Conservation (phyloP, 2,329 filamentous ascomycete genomes). For the Colletotrichum horii region DNA sequence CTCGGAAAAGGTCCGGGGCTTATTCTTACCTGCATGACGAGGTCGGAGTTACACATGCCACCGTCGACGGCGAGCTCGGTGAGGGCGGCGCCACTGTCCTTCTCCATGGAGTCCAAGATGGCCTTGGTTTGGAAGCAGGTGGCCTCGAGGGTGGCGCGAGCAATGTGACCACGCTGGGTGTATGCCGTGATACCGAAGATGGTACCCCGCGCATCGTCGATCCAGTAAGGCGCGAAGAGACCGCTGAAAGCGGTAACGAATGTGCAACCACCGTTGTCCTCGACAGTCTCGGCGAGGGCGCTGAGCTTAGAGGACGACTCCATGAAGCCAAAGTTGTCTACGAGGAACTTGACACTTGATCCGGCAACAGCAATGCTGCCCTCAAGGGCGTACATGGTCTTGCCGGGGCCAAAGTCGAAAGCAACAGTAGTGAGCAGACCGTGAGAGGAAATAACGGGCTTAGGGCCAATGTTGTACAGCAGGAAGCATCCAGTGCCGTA, state of each 20-base stretch:
- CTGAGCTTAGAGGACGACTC: slow-evolving; percentile 50
- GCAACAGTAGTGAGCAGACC: slow-evolving; percentile 80
- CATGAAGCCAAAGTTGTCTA: slow-evolving; percentile 63
- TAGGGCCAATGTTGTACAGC: slow-evolving; percentile 80
- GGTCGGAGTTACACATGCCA: slow-evolving; percentile 80
- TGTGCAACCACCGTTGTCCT: slow-evolving; percentile 76
- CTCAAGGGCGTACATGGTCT: slow-evolving; percentile 77
- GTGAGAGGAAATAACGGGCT: slow-evolving; percentile 79
- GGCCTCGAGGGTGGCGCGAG: slow-evolving; percentile 79
- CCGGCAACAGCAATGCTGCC: slow-evolving; percentile 80
- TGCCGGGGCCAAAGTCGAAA: slow-evolving; percentile 72
- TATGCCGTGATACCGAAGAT: slow-evolving; percentile 81
- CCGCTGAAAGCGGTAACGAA: slow-evolving; percentile 84
- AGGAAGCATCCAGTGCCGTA: slow-evolving; percentile 88
- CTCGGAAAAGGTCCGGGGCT: slow-evolving; percentile 8
- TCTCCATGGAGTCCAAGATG: slow-evolving; percentile 81
- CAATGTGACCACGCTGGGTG: slow-evolving; percentile 78
- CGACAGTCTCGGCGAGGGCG: slow-evolving; percentile 51
- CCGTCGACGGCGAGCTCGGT: slow-evolving; percentile 81
- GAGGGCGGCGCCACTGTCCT: slow-evolving; percentile 76
- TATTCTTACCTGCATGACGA: slow-evolving; percentile 70
- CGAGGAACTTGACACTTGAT: slow-evolving; percentile 74
- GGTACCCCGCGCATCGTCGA: slow-evolving; percentile 81
- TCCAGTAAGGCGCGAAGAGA: slow-evolving; percentile 85
- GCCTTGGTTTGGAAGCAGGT: slow-evolving; percentile 86